A percentile compares a stretch with the other conserved stretches of the same genome.
These are phyloP conservation scores for Linnemannia hyalina DNA, from an alignment of 192 early-diverging fungal genomes.

Conservation along the genomic window DNA sequence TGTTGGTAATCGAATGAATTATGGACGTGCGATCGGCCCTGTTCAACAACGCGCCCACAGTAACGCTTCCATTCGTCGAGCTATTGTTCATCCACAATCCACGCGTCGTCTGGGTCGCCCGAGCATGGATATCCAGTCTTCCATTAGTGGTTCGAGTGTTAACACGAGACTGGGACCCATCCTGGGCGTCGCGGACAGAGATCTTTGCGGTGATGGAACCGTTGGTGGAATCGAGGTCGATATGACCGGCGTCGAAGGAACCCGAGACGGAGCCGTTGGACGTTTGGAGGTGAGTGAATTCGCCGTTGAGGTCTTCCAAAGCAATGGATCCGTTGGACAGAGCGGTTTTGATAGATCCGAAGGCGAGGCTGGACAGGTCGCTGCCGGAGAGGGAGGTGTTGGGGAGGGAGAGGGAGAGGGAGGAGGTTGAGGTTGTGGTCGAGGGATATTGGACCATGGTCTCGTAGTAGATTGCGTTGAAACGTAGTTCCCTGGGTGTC, in stretches of 20 bases:
- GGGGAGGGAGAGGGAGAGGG: constrained; percentile 19
- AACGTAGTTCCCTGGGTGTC: constrained; percentile 7
- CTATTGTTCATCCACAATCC: constrained; percentile 35
- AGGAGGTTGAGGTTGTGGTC: background rate
- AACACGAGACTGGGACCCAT: constrained; percentile 24
- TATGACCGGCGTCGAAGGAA: constrained; percentile 25
- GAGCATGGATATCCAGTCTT: constrained; percentile 12
- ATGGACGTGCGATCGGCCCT: constrained; percentile 27
- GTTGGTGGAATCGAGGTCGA: constrained; percentile 26
- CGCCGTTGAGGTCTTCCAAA: constrained; percentile 3
- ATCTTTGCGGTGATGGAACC: constrained; percentile 31
- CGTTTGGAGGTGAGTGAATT: constrained; percentile 7
- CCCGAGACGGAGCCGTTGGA: constrained; percentile 29
- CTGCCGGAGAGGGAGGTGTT: constrained; percentile 16
- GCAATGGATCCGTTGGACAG: constrained; percentile 30
- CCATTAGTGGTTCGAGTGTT: constrained; percentile 16
- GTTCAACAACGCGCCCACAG: constrained; percentile 23
- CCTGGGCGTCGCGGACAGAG: constrained; percentile 17
- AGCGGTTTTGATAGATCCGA: constrained; percentile 15
- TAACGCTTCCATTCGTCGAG: constrained; percentile 16
- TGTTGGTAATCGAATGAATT: constrained; percentile 16
- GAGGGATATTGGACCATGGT: constrained; percentile 34
- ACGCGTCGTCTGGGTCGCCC: constrained; percentile 16
- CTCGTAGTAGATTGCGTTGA: constrained; percentile 30
- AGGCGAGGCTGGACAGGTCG: constrained; percentile 12